Evolutionary conservation across 345 rosid genomes (phyloP).

Genomic region (Linum tenue): DNA sequence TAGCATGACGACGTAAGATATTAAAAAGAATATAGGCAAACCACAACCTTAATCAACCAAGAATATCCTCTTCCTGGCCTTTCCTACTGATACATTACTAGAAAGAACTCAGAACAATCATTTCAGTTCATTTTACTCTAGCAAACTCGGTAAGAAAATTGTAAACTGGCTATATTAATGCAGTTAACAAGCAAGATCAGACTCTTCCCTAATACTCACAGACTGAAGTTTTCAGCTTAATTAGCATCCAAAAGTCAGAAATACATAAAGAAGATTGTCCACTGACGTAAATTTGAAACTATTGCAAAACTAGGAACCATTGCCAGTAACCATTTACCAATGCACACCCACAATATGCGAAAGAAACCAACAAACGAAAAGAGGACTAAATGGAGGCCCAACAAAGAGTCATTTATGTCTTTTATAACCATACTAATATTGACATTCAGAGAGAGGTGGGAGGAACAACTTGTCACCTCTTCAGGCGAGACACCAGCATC

Average conservation of each 20-base stretch:
- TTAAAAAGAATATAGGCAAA: neutral
- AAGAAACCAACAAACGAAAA: neutral
- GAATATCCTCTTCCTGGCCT: neutral
- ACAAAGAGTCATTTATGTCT: neutral
- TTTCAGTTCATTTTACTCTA: neutral
- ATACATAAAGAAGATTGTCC: too few relatives aligned
- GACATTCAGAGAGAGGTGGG: neutral
- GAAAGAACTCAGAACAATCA: neutral
- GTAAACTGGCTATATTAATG: neutral
- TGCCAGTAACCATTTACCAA: too few relatives aligned
- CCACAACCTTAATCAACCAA: neutral
- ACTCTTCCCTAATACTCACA: too few relatives aligned
- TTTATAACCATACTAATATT: too few relatives aligned
- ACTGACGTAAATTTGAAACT: too few relatives aligned
- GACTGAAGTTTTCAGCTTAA: too few relatives aligned
- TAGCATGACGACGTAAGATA: neutral
- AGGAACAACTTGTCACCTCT: neutral
- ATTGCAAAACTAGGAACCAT: too few relatives aligned
- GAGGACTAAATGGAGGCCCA: neutral
- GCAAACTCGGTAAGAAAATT: neutral
- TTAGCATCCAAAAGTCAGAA: too few relatives aligned
- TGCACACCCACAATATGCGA: neutral
- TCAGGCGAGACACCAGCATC: conserved; percentile 4
- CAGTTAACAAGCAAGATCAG: too few relatives aligned
- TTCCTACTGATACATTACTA: neutral